Evolutionary conservation across 2,329 filamentous ascomycete genomes (phyloP).

Genomic region (Talaromyces rugulosus): DNA sequence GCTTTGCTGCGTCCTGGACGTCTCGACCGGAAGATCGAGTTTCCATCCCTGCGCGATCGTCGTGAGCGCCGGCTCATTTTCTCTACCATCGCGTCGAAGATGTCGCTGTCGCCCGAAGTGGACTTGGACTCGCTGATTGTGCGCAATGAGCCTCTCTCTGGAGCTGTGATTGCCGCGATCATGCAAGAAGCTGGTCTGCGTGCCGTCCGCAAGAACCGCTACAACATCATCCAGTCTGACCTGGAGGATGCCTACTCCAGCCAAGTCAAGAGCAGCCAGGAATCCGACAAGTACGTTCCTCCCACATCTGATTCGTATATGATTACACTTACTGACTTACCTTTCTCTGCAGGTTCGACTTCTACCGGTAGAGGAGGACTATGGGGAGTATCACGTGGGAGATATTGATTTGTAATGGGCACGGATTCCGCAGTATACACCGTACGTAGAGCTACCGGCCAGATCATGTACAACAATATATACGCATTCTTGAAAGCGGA

Average conservation of each 20-base stretch:
- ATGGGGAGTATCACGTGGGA: background rate
- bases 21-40: conserved; percentile 97
- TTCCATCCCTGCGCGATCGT: conserved; percentile 88
- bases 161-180: conserved; percentile 94
- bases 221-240: conserved; percentile 98
- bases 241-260: conserved; percentile 95
- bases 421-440: background rate
- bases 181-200: conserved; percentile 98
- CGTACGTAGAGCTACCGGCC: background rate
- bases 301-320: conserved; percentile 8
- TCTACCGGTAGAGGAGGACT: conserved; percentile 61
- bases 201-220: conserved; percentile 94
- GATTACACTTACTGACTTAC: conserved; percentile 36
- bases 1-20: conserved; percentile 87
- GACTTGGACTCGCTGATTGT: conserved; percentile 95
- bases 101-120: conserved; percentile 94
- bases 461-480: background rate
- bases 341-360: conserved; percentile 71
- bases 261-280: conserved; percentile 82
- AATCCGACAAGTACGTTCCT: conserved; percentile 55
- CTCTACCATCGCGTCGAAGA: conserved; percentile 92
- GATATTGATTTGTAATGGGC: background rate
- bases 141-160: conserved; percentile 89
- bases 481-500: background rate
- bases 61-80: conserved; percentile 96